These are phyloP conservation scores for Cymbopogon flexuosus DNA, from an alignment of 202 grass and related monocot species.

Conservation along the genomic window DNA sequence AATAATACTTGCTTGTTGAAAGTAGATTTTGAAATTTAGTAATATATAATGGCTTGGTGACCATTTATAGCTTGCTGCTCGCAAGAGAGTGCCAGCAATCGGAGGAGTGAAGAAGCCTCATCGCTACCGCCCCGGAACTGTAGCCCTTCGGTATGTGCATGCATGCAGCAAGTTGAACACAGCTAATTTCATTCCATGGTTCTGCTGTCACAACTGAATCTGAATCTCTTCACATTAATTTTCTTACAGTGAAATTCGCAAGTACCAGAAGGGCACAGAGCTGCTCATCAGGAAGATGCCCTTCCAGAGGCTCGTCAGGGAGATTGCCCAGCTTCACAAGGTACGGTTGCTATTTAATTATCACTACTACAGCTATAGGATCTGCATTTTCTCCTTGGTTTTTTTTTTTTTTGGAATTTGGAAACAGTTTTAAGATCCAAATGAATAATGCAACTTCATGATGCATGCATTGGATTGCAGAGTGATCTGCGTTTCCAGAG, in stretches of 20 bases:
- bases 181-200: background rate
- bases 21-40: background rate
- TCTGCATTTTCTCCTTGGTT: background rate
- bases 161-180: background rate
- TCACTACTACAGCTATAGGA: too few relatives aligned
- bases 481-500: constrained; percentile 22
- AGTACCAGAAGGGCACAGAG: constrained; percentile 24
- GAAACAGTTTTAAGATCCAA: background rate
- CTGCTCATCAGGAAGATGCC: constrained; percentile 50
- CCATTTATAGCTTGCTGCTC: background rate
- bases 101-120: constrained; percentile 18
- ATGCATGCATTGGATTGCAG: background rate
- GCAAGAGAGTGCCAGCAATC: background rate
- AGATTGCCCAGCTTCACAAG: constrained; percentile 49
- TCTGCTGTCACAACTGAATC: background rate
- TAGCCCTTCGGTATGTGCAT: background rate
- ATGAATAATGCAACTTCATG: background rate
- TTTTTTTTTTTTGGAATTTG: background rate
- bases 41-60: background rate
- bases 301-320: constrained; percentile 48
- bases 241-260: background rate
- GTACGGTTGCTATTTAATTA: background rate
- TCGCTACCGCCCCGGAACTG: background rate
- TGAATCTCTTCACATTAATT: background rate
- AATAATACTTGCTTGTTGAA: background rate